These are phyloP conservation scores for Coemansia sp. DNA, from an alignment of 192 early-diverging fungal genomes.

Conservation along the genomic window DNA sequence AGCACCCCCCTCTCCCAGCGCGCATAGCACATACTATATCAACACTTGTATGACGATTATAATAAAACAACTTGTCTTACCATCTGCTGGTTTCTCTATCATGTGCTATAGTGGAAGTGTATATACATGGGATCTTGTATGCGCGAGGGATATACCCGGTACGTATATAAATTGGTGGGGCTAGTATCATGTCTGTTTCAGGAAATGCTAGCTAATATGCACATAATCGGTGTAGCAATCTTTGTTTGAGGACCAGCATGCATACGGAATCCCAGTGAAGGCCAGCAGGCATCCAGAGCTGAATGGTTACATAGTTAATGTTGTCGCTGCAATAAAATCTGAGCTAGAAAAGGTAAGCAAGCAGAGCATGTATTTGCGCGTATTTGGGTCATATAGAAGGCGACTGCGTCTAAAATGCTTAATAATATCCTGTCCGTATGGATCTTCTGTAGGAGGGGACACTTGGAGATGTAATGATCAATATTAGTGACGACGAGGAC, in stretches of 20 bases:
- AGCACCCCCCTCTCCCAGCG: background rate
- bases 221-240: constrained; percentile 19
- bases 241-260: constrained; percentile 49
- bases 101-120: constrained; percentile 41
- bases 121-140: constrained; percentile 31
- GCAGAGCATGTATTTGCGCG: background rate
- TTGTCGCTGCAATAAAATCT: constrained; percentile 40
- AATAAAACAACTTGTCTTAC: background rate
- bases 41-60: background rate
- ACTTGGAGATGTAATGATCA: constrained; percentile 34
- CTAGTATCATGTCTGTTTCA: background rate
- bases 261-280: constrained; percentile 55
- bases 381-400: background rate
- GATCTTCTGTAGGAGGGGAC: constrained; percentile 13
- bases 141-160: constrained; percentile 42
- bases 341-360: constrained; percentile 41
- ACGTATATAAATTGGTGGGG: constrained; percentile 9
- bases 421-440: background rate
- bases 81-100: background rate
- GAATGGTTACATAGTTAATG: constrained; percentile 48
- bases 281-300: constrained; percentile 56
- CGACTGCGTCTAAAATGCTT: background rate
- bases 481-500: constrained; percentile 28
- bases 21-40: background rate
- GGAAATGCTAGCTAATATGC: background rate